Conservation (phyloP, 2,329 filamentous ascomycete genomes). For the Parafenestella ontariensis region DNA sequence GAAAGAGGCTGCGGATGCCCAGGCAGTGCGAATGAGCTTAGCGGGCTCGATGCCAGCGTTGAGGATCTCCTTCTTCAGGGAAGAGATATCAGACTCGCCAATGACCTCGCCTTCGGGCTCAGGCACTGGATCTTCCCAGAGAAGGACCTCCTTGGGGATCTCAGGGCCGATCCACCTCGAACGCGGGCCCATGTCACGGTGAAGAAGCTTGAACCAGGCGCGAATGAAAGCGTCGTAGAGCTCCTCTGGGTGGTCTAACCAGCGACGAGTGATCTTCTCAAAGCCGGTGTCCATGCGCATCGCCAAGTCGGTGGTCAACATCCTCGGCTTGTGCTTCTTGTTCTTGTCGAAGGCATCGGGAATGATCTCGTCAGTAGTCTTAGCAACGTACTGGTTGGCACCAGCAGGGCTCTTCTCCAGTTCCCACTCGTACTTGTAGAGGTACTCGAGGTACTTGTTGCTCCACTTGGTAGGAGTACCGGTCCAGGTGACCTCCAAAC, state of each 20-base stretch:
- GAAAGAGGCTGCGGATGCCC: constrained; percentile 47
- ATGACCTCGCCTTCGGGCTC: constrained; percentile 64
- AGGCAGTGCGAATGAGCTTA: constrained; percentile 64
- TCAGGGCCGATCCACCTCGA: constrained; percentile 77
- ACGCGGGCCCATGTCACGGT: constrained; percentile 79
- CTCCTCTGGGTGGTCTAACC: constrained; percentile 72
- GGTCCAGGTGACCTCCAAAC: constrained; percentile 82
- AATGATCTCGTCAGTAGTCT: constrained; percentile 70
- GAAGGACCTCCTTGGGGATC: constrained; percentile 70
- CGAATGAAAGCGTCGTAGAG: constrained; percentile 73
- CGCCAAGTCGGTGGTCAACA: constrained; percentile 78
- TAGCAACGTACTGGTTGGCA: constrained; percentile 78
- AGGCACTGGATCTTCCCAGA: constrained; percentile 79
- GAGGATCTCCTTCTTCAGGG: constrained; percentile 73
- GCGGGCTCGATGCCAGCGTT: constrained; percentile 65
- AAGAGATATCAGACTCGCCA: constrained; percentile 67
- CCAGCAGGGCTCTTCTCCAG: constrained; percentile 76
- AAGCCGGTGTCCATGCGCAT: constrained; percentile 75
- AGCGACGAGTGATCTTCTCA: constrained; percentile 77
- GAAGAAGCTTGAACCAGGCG: constrained; percentile 84
- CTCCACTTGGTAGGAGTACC: constrained; percentile 78
- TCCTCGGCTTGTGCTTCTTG: constrained; percentile 77
- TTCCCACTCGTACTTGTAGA: constrained; percentile 82
- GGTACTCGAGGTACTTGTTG: constrained; percentile 76
- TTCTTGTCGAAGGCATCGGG: constrained; percentile 73